Evolutionary conservation across 768 basidiomycete species (phyloP).

Genomic region (Crepidotus variabilis): DNA sequence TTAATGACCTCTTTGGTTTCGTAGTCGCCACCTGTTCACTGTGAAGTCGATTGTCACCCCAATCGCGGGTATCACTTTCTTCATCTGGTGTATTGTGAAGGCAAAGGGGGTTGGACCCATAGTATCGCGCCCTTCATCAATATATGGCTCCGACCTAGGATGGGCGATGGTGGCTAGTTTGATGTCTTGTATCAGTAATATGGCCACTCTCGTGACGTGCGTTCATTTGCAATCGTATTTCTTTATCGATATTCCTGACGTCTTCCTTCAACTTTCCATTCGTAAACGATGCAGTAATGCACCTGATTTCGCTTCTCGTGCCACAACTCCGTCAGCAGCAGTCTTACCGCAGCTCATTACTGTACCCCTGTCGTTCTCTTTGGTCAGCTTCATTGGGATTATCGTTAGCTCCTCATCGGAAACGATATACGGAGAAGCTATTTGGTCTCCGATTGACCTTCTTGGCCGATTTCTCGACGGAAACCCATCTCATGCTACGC

Average conservation of each 20-base stretch:
- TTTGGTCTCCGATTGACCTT: conserved; percentile 78
- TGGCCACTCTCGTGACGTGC: conserved; percentile 70
- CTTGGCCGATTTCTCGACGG: conserved; percentile 66
- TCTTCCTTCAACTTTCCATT: conserved; percentile 9
- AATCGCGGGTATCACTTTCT: conserved; percentile 64
- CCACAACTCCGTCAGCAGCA: conserved; percentile 52
- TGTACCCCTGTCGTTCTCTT: conserved; percentile 67
- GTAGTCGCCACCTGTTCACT: conserved; percentile 74
- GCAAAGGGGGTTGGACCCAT: conserved; percentile 78
- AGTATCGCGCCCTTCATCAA: conserved; percentile 54
- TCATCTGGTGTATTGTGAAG: conserved; percentile 75
- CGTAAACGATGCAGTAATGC: conserved; percentile 48
- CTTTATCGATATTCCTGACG: background rate
- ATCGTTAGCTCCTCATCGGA: conserved; percentile 77
- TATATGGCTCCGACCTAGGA: conserved; percentile 64
- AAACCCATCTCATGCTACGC: conserved; percentile 55
- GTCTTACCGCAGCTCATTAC: conserved; percentile 66
- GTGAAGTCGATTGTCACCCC: conserved; percentile 74
- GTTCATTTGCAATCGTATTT: conserved; percentile 13
- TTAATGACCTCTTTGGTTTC: conserved; percentile 1
- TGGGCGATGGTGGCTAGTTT: conserved; percentile 75
- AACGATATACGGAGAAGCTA: conserved; percentile 70
- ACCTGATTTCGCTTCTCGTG: conserved; percentile 72
- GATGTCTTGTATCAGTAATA: conserved; percentile 79
- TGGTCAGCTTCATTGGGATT: conserved; percentile 79